Conservation (phyloP, 768 basidiomycete genomes). For the Tephrocybe sp. region DNA sequence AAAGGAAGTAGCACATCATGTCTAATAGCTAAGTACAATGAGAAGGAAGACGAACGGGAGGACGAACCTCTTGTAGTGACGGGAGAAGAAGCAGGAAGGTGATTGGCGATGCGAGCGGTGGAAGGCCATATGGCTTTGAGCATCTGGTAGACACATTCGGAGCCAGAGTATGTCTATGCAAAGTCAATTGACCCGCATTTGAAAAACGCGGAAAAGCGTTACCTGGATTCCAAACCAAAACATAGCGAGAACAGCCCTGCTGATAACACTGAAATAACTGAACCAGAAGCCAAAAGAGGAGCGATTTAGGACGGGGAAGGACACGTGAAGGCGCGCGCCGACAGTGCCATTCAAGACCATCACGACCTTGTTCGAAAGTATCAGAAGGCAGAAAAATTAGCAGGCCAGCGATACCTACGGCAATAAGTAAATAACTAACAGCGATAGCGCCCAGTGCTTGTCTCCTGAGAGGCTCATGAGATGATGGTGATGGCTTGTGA, state of each 20-base stretch:
- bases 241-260: slow-evolving; percentile 72
- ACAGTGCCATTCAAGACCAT: slow-evolving; percentile 80
- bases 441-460: slow-evolving; percentile 72
- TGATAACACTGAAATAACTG: slow-evolving; percentile 83
- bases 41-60: neutral
- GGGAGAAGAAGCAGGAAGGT: slow-evolving; percentile 51
- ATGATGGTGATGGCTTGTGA: neutral
- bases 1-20: slow-evolving; percentile 76
- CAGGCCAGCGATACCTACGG: slow-evolving; percentile 29
- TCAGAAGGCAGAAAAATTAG: neutral
- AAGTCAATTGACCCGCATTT: neutral
- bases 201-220: neutral
- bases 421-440: slow-evolving; percentile 71
- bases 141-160: slow-evolving; percentile 82
- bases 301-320: slow-evolving; percentile 76
- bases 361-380: slow-evolving; percentile 29
- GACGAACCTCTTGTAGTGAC: slow-evolving; percentile 63
- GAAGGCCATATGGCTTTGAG: slow-evolving; percentile 85
- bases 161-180: slow-evolving; percentile 52
- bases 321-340: slow-evolving; percentile 75
- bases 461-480: slow-evolving; percentile 37
- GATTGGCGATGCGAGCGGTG: slow-evolving; percentile 62
- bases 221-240: slow-evolving; percentile 84
- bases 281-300: slow-evolving; percentile 91
- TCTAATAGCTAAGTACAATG: slow-evolving; percentile 32